Conservation (phyloP, 1,284 basidiomycete species). For the Xerocomus amazonicus region DNA sequence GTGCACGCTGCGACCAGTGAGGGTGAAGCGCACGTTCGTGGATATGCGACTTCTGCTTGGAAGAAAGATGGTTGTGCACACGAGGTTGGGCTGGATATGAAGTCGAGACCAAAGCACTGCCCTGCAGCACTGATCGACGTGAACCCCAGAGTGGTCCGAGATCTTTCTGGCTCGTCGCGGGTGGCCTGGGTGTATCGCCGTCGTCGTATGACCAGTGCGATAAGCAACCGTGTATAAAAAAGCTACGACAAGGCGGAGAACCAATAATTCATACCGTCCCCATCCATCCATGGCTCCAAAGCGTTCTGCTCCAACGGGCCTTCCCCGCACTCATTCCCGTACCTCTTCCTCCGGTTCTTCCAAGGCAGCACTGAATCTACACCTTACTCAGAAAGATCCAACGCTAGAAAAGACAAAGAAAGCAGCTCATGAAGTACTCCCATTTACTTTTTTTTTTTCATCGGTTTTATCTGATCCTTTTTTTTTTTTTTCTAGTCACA, state of each 20-base stretch:
- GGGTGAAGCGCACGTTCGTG: neutral
- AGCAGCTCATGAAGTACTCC: conserved; percentile 43
- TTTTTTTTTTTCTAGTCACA: conserved; percentile 25
- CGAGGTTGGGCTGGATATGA: neutral
- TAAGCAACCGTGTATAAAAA: conserved; percentile 23
- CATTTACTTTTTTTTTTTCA: conserved; percentile 12
- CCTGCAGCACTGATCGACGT: conserved; percentile 7
- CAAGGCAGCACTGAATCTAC: conserved; percentile 55
- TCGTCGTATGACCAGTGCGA: neutral
- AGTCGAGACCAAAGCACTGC: conserved; percentile 4
- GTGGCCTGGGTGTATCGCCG: neutral
- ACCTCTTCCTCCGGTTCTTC: conserved; percentile 53
- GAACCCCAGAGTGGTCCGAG: conserved; percentile 3
- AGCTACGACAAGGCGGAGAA: conserved; percentile 28
- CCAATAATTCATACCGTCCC: conserved; percentile 29
- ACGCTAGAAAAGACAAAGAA: conserved; percentile 50
- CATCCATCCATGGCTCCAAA: conserved; percentile 46
- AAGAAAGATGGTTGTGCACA: neutral
- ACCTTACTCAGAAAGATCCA: conserved; percentile 64
- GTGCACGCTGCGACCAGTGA: neutral
- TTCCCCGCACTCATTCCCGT: conserved; percentile 58
- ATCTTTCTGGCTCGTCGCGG: neutral
- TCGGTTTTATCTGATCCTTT: conserved; percentile 14
- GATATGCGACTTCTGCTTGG: too few species aligned
- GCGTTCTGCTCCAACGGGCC: conserved; percentile 39